Evolutionary conservation across 495 filamentous ascomycete genomes (phyloP).

Genomic region (Trichoderma orchidacearum): DNA sequence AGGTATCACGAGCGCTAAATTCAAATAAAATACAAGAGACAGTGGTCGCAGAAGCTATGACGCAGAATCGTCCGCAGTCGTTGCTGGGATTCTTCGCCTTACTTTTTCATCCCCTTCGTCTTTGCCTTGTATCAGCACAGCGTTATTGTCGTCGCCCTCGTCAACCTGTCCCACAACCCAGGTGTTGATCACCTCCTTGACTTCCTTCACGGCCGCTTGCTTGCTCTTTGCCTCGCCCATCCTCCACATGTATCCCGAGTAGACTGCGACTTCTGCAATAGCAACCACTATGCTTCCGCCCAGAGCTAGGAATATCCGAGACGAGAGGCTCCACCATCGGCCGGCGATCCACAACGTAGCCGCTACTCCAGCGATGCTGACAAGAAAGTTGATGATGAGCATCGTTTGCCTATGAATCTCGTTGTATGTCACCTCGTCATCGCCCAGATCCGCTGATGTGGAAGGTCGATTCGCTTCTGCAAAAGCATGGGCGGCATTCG

Average conservation of each 20-base stretch:
- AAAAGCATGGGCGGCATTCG: conserved; percentile 34
- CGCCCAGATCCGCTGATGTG: conserved; percentile 24
- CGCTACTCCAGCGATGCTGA: conserved; percentile 58
- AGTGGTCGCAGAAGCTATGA: background rate
- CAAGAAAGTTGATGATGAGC: conserved; percentile 58
- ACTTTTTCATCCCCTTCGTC: conserved; percentile 11
- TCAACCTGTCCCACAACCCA: conserved; percentile 46
- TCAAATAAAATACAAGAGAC: background rate
- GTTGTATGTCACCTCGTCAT: conserved; percentile 45
- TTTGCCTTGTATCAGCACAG: conserved; percentile 10
- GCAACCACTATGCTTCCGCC: conserved; percentile 57
- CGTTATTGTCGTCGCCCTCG: conserved; percentile 19
- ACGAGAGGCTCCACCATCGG: conserved; percentile 54
- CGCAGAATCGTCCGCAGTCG: background rate
- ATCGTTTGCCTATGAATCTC: conserved; percentile 66
- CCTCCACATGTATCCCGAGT: conserved; percentile 72
- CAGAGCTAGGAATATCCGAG: conserved; percentile 55
- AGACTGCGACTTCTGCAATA: conserved; percentile 77
- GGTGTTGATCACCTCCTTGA: conserved; percentile 53
- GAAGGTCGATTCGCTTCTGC: conserved; percentile 27
- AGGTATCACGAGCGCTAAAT: too few species aligned
- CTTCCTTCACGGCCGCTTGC: conserved; percentile 51
- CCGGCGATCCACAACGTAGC: conserved; percentile 62
- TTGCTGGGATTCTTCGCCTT: conserved; percentile 13
- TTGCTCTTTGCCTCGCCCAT: conserved; percentile 55